These are phyloP conservation scores for Pythium sp. DNA, from an alignment of 352 stramenopile genomes.

Conservation along the genomic window DNA sequence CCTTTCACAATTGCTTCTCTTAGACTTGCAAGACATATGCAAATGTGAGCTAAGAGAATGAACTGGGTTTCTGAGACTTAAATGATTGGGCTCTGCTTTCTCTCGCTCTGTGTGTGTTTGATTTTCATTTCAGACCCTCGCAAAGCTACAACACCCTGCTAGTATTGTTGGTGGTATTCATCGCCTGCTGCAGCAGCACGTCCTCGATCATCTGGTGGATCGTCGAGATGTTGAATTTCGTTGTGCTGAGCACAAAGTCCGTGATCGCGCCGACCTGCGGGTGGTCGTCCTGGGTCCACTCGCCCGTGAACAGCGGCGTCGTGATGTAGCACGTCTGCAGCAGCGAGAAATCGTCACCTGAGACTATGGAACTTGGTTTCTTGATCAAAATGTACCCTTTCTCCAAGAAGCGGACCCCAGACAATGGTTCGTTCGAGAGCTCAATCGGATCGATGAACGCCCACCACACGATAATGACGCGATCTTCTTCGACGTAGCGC, in stretches of 20 bases:
- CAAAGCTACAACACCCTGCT: no score
- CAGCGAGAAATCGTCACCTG: slow-evolving; percentile 29
- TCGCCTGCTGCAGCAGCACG: slow-evolving; percentile 31
- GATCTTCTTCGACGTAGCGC: slow-evolving; percentile 40
- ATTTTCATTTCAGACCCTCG: no score
- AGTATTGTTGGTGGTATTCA: slow-evolving; percentile 1
- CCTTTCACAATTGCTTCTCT: no score
- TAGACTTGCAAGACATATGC: no score
- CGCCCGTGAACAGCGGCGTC: slow-evolving; percentile 26
- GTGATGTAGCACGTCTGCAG: slow-evolving; percentile 62
- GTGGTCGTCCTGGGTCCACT: slow-evolving; percentile 11
- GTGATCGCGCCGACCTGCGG: slow-evolving; percentile 30
- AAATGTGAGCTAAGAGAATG: no score
- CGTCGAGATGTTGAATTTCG: slow-evolving; percentile 23
- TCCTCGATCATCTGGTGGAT: slow-evolving; percentile 43
- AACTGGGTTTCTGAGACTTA: no score
- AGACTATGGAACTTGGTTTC: slow-evolving; percentile 27
- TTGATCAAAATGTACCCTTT: slow-evolving; percentile 57
- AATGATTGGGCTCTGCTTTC: no score
- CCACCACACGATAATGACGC: slow-evolving; percentile 52
- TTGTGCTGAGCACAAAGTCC: slow-evolving; percentile 39
- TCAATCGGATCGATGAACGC: slow-evolving; percentile 52
- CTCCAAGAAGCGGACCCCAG: slow-evolving; percentile 49
- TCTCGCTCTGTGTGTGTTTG: no score
- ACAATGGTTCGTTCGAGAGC: slow-evolving; percentile 37